Conservation (phyloP, 1,284 basidiomycete species). For the Erythrobasidium hasegawianum region DNA sequence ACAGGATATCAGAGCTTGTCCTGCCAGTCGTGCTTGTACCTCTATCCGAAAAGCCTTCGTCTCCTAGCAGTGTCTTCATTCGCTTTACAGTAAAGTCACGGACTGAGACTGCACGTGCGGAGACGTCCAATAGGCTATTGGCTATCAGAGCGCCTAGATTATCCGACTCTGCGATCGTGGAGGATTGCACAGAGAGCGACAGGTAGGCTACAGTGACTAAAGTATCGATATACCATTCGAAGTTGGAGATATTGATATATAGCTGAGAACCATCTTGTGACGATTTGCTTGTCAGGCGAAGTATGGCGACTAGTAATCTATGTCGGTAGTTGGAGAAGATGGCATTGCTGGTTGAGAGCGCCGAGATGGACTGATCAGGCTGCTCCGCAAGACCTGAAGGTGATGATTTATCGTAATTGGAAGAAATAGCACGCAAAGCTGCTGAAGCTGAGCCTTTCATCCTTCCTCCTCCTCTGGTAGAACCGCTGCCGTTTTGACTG, state of each 20-base stretch:
- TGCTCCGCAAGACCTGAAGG: constrained; percentile 6
- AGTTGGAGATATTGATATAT: constrained; percentile 83
- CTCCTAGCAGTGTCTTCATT: constrained; percentile 72
- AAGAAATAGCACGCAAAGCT: constrained; percentile 41
- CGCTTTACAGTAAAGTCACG: constrained; percentile 73
- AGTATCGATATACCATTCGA: constrained; percentile 94
- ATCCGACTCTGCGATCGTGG: constrained; percentile 4
- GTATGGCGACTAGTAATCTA: constrained; percentile 53
- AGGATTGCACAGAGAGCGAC: constrained; percentile 50
- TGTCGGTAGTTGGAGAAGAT: constrained; percentile 45
- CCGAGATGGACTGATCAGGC: neutral
- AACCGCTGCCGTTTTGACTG: neutral
- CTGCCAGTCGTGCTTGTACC: constrained; percentile 45
- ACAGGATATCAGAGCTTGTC: neutral
- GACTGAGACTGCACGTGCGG: constrained; percentile 71
- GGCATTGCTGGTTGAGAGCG: constrained; percentile 34
- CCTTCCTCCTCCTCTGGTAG: neutral
- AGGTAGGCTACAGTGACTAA: constrained; percentile 84
- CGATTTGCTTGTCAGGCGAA: constrained; percentile 36
- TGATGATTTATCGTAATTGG: constrained; percentile 38
- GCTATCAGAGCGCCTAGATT: constrained; percentile 68
- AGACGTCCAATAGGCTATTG: constrained; percentile 80
- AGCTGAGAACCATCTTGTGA: constrained; percentile 54
- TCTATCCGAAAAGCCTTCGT: constrained; percentile 63
- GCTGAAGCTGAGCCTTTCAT: constrained; percentile 19